These are phyloP conservation scores for Diaporthe velutina DNA, from an alignment of 2,329 filamentous ascomycete genomes.

Conservation along the genomic window DNA sequence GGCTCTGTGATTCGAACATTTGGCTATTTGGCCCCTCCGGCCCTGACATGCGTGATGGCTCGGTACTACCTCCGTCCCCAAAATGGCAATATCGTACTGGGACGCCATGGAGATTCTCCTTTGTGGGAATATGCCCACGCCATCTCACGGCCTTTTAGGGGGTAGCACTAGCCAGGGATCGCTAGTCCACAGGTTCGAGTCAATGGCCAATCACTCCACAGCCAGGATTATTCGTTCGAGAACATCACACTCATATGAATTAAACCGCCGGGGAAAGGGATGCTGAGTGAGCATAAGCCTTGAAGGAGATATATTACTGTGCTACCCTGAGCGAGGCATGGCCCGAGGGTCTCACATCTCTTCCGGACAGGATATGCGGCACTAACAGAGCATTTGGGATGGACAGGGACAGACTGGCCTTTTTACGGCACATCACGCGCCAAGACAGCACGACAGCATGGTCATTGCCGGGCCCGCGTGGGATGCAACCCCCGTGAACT, in stretches of 20 bases:
- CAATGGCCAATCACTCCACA: neutral
- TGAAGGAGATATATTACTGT: neutral
- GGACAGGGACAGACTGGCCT: neutral
- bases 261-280: neutral
- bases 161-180: constrained; percentile 7
- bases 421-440: neutral
- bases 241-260: neutral
- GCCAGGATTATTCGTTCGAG: neutral
- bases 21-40: neutral
- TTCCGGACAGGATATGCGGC: neutral
- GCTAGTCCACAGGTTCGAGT: neutral
- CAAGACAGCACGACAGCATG: neutral
- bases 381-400: neutral
- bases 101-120: constrained; percentile 5
- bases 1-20: neutral
- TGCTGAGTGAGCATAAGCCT: neutral
- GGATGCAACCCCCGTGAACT: neutral
- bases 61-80: constrained; percentile 10
- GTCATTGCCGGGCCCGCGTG: neutral
- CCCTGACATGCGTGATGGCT: neutral
- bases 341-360: neutral
- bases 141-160: neutral
- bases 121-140: constrained; percentile 17
- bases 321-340: neutral
- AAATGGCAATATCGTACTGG: constrained; percentile 13